A percentile compares a stretch with the other conserved stretches of the same genome.
Evolutionary conservation across 148 eudicot genomes (phyloP).

Genomic region (Polygonum maritimum): DNA sequence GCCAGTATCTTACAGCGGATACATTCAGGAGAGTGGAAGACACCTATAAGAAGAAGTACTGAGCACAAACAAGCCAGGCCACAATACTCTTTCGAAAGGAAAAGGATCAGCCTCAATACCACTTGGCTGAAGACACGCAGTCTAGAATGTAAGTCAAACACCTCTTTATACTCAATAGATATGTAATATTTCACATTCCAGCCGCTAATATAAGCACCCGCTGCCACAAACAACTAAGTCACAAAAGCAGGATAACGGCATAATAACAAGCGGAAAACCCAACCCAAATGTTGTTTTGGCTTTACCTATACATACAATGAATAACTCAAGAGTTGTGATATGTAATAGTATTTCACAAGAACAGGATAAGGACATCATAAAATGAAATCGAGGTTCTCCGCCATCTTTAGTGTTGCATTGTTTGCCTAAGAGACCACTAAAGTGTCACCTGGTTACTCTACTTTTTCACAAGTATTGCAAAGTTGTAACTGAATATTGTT

Average conservation of each 20-base stretch:
- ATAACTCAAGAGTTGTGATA: not conserved
- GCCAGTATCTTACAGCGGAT: not conserved
- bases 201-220: not conserved
- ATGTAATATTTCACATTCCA: not conserved
- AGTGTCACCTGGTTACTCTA: not conserved
- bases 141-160: not conserved
- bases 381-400: too few relatives aligned
- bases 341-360: too few relatives aligned
- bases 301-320: not conserved
- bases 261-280: not conserved
- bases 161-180: not conserved
- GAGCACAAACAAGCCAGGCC: not conserved
- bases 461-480: not conserved
- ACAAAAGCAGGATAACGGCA: not conserved
- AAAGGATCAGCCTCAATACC: not conserved
- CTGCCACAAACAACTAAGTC: not conserved
- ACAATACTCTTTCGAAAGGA: not conserved
- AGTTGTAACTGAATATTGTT: not conserved
- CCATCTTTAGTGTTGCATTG: conserved; percentile 2
- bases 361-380: too few relatives aligned
- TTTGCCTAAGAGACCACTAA: not conserved
- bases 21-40: too few relatives aligned
- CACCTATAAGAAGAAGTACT: not conserved
- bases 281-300: not conserved
- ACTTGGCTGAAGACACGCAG: not conserved